Base-by-base conservation (phyloP, 1,284 basidiomycete species). In the Cryptococcus wingfieldii region DNA sequence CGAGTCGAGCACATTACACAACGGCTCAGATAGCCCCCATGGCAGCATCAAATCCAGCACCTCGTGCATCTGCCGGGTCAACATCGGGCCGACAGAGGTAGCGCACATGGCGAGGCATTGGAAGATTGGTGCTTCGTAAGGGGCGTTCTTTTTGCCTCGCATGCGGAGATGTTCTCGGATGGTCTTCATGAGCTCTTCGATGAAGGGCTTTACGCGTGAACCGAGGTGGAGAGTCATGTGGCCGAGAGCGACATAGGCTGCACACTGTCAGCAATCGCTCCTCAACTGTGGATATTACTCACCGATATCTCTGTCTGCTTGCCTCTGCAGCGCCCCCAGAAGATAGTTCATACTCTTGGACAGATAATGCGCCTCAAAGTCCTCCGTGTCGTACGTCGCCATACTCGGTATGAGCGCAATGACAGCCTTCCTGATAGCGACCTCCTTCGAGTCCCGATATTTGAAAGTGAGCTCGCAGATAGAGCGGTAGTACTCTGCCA, bases 41-140 rank as follows among this genome's bases (percentile, higher is more conserved):
- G 87, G 88, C 74, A 98, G 92, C 89, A 98, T 98, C 49, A 97
- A 81, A 71, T 98, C 93, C 37, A 99, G 83, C 64, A 98, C 87
- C 70, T 98, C 96, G 75, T 98, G 96, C 66, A 98, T 82, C 56
- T 96, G 83, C 69, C 94, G 91, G 0, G 96, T 98, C 51, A 99
- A 80, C 71, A 94, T 95, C 1, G 94, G 93, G 0, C 96, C 96
- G 39, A 99, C 93, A 5, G 96, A 92, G 0, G 86, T 85, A 1
- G 94, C 93, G 50, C 98, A 81, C 90, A 98, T 94, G 38, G 92
- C 92, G 49, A 98, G 84, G 75, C 96, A 98, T 79, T 98, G 90
- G 72, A 99, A 98, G 63, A 98, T 94, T 0, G 95, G 90, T 60
- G 91, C 91, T 77, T 98, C 95, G 14, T 89, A 86, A 5, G 90